Conservation (phyloP, 768 basidiomycete genomes). For the Collybia nuda region DNA sequence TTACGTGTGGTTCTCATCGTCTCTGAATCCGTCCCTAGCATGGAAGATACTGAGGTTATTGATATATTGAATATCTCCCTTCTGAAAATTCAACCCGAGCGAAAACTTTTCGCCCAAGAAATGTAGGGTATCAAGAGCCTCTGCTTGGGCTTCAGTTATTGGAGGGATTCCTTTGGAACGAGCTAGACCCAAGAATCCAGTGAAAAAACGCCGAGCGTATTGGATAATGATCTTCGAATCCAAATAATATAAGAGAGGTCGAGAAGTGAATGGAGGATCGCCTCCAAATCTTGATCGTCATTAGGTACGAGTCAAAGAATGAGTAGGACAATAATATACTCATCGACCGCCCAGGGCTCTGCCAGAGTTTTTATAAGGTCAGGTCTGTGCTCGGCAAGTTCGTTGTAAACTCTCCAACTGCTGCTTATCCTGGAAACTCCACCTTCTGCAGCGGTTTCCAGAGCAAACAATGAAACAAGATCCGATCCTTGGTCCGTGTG, state of each 20-base stretch:
- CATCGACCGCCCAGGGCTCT: slow-evolving; percentile 43
- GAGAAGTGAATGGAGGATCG: slow-evolving; percentile 30
- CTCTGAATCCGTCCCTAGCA: slow-evolving; percentile 41
- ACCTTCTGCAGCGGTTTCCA: slow-evolving; percentile 41
- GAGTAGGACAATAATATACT: slow-evolving; percentile 17
- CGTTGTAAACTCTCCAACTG: slow-evolving; percentile 43
- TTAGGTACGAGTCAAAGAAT: neutral
- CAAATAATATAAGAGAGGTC: slow-evolving; percentile 39
- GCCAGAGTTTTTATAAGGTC: slow-evolving; percentile 42
- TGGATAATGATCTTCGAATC: slow-evolving; percentile 42
- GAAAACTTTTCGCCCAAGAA: slow-evolving; percentile 43
- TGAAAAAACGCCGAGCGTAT: slow-evolving; percentile 45
- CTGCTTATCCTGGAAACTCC: slow-evolving; percentile 47
- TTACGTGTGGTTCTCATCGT: slow-evolving; percentile 38
- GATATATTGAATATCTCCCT: slow-evolving; percentile 51
- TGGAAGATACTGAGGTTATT: slow-evolving; percentile 44
- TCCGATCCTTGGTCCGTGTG: slow-evolving; percentile 21
- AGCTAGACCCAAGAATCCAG: slow-evolving; percentile 31
- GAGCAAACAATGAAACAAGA: slow-evolving; percentile 32
- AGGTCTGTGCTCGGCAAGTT: slow-evolving; percentile 42
- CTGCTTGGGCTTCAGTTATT: slow-evolving; percentile 47
- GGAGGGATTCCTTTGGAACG: slow-evolving; percentile 38
- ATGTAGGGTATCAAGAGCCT: slow-evolving; percentile 44
- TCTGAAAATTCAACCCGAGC: slow-evolving; percentile 43
- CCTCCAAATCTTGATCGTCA: slow-evolving; percentile 30